Conservation (phyloP, 2,329 filamentous ascomycete genomes). For the Clarireedia homoeocarpa region DNA sequence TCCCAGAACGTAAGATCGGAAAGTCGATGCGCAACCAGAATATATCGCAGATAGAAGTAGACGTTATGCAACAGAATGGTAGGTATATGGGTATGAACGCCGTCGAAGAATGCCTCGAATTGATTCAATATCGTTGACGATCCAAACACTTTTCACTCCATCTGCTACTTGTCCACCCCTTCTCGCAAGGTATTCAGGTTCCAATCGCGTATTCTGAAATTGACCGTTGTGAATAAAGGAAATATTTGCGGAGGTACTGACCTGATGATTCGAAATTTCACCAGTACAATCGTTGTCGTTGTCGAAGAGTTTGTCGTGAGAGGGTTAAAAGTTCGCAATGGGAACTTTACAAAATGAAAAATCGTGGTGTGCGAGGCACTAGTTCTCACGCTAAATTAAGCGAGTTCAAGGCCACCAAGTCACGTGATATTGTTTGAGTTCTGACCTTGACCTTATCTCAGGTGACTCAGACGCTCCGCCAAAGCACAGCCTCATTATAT, state of each 20-base stretch:
- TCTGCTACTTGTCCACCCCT: not conserved
- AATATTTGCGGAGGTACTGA: conserved; percentile 29
- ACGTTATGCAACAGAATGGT: not conserved
- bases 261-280: conserved; percentile 42
- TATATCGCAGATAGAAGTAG: not conserved
- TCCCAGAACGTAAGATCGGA: not conserved
- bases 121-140: not conserved
- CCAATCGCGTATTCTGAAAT: not conserved
- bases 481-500: too few relatives aligned
- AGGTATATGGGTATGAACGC: not conserved
- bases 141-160: not conserved
- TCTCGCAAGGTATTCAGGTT: not conserved
- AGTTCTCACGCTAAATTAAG: conserved; percentile 6
- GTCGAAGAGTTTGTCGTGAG: conserved; percentile 9
- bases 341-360: conserved; percentile 5
- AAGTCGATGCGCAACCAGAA: conserved; percentile 5
- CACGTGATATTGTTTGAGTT: not conserved
- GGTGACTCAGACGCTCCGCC: too few relatives aligned
- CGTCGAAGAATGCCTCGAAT: not conserved
- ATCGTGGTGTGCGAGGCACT: conserved; percentile 6
- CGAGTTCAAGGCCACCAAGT: not conserved
- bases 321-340: not conserved
- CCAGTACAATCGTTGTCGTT: conserved; percentile 37
- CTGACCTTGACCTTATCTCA: too few relatives aligned
- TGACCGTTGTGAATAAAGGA: not conserved